phyloP scores from a whole-genome alignment of 2,329 filamentous ascomycete genomes.

The Colletotrichum sansevieriae region DNA sequence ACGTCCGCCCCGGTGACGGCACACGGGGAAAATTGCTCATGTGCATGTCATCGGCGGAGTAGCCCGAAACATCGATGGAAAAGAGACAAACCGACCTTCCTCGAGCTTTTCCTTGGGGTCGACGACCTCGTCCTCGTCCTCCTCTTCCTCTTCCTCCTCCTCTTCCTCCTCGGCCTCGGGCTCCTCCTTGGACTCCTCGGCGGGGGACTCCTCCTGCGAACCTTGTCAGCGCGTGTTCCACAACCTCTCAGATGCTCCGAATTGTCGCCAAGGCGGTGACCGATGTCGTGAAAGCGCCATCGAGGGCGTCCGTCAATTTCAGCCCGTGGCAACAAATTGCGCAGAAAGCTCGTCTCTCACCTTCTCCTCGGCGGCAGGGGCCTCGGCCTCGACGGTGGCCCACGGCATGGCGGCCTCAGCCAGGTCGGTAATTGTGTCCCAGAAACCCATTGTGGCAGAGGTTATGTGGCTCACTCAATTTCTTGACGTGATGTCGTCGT shows the following conservation, averaged over 20 bases:
- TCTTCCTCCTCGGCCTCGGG: constrained; percentile 62
- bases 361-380: constrained; percentile 76
- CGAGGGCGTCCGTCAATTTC: constrained; percentile 3
- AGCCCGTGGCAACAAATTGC: constrained; percentile 35
- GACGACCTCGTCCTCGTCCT: constrained; percentile 81
- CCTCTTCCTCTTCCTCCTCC: constrained; percentile 70
- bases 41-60: constrained; percentile 28
- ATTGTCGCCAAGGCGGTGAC: not conserved
- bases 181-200: constrained; percentile 55
- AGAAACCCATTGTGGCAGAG: constrained; percentile 73
- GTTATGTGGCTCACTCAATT: constrained; percentile 50
- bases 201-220: constrained; percentile 52
- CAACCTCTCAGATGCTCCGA: not conserved
- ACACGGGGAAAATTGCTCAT: constrained; percentile 20
- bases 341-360: constrained; percentile 51
- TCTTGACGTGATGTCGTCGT: constrained; percentile 41
- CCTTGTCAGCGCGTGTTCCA: constrained; percentile 13
- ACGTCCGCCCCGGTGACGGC: not conserved
- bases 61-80: constrained; percentile 11
- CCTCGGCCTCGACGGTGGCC: constrained; percentile 74
- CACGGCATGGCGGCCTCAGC: constrained; percentile 75
- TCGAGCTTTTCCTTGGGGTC: constrained; percentile 91
- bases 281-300: not conserved
- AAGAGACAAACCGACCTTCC: constrained; percentile 78
- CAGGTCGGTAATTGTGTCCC: constrained; percentile 74